Percentiles rank a stretch among this genome's conserved stretches.
These are phyloP conservation scores for Aspergillus spinulosporus DNA, from an alignment of 2,329 filamentous ascomycete species.

Conservation along the genomic window DNA sequence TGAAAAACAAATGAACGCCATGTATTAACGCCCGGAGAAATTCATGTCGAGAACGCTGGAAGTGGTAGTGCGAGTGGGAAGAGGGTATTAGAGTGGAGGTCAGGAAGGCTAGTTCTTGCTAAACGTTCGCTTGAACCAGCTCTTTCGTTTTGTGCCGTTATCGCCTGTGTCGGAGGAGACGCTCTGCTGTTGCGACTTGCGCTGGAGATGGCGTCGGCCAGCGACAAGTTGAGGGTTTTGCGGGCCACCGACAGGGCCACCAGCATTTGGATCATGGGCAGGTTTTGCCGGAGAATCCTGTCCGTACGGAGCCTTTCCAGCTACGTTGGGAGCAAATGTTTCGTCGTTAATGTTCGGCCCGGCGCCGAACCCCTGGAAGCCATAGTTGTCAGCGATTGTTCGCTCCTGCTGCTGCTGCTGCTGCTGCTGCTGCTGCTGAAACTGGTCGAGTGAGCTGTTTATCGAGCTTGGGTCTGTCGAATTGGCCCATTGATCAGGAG, in stretches of 20 bases:
- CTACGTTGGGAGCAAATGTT: constrained; percentile 21
- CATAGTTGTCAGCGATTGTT: constrained; percentile 61
- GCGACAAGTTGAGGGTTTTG: constrained; percentile 11
- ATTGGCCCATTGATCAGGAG: constrained; percentile 70
- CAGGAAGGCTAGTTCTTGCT: constrained; percentile 52
- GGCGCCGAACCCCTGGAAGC: constrained; percentile 56
- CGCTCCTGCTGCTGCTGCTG: constrained; percentile 35
- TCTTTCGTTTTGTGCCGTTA: constrained; percentile 67
- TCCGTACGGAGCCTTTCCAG: constrained; percentile 17
- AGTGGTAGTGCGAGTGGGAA: not conserved
- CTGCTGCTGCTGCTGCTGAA: constrained; percentile 50
- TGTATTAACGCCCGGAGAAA: constrained; percentile 10
- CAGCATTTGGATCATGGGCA: constrained; percentile 25
- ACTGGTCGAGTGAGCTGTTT: constrained; percentile 84
- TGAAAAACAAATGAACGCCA: constrained; percentile 11
- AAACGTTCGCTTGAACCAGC: constrained; percentile 83
- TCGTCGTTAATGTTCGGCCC: constrained; percentile 41
- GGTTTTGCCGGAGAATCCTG: constrained; percentile 19
- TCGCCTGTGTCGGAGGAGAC: constrained; percentile 44
- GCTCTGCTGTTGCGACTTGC: constrained; percentile 24
- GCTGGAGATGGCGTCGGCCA: constrained; percentile 23
- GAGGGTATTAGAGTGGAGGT: not conserved
- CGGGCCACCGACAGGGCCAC: constrained; percentile 30
- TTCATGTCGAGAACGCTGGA: not conserved
- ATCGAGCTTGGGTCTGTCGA: constrained; percentile 90